Conservation (phyloP, 495 filamentous ascomycete genomes). For the Neurospora terricola region DNA sequence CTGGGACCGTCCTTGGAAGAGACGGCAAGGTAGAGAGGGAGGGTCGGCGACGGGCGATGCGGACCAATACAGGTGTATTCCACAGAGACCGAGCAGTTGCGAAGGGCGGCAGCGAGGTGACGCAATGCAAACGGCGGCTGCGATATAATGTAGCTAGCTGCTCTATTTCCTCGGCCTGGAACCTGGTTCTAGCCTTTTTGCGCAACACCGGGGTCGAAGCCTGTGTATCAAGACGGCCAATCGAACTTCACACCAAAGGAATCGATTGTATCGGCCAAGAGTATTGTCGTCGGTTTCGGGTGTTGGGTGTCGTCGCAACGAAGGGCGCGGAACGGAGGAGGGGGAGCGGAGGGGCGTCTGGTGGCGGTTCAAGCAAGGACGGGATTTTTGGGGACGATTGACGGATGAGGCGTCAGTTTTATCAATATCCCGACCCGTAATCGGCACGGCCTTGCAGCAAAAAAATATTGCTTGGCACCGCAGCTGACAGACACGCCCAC, state of each 20-base stretch:
- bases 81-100: not conserved
- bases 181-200: not conserved
- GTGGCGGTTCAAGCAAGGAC: not conserved
- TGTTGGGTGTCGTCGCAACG: not conserved
- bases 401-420: not conserved
- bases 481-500: slow-evolving; percentile 2
- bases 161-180: not conserved
- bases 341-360: not conserved
- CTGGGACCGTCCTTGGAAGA: slow-evolving; percentile 1
- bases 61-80: not conserved
- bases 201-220: not conserved
- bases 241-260: not conserved
- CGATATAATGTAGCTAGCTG: not conserved
- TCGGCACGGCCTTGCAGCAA: slow-evolving; percentile 7
- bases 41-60: not conserved
- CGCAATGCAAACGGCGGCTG: not conserved
- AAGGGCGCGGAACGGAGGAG: not conserved
- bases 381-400: not conserved
- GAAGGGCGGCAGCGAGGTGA: not conserved
- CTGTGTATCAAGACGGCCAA: not conserved
- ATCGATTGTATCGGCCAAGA: not conserved
- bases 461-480: slow-evolving; percentile 1
- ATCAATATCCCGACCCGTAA: slow-evolving; percentile 8
- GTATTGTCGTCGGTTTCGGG: not conserved
- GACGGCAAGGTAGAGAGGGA: not conserved